Percentiles rank a stretch among this genome's conserved stretches.
phyloP scores from a whole-genome alignment of 805 yeast species.

The Saturnispora hagleri region DNA sequence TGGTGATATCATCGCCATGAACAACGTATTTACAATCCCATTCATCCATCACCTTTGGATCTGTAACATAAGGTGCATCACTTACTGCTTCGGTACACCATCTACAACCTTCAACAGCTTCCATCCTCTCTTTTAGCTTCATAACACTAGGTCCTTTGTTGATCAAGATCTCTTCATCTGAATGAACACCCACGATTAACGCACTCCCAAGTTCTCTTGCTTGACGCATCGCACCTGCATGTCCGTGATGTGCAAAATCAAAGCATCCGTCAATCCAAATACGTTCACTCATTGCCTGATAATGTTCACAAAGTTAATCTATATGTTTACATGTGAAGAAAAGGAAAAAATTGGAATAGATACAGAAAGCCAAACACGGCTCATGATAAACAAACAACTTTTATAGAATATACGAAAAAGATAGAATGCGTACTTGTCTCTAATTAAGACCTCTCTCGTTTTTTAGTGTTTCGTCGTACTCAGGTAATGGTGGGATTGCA shows the following conservation, averaged over 20 bases:
- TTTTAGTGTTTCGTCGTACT: slow-evolving; percentile 15
- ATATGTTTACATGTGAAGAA: background rate
- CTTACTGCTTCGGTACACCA: slow-evolving; percentile 73
- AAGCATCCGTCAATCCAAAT: slow-evolving; percentile 98
- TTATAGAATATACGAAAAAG: no score
- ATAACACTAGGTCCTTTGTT: slow-evolving; percentile 95
- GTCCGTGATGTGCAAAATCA: slow-evolving; percentile 97
- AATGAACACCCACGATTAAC: slow-evolving; percentile 81
- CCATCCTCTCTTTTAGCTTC: slow-evolving; percentile 66
- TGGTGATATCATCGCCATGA: slow-evolving; percentile 96
- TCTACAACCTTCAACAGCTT: slow-evolving; percentile 83
- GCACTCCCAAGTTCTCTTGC: slow-evolving; percentile 77
- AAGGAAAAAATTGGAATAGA: background rate
- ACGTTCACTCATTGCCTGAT: background rate
- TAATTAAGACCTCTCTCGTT: slow-evolving; percentile 10
- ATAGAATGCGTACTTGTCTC: no score
- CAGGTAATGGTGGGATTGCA: slow-evolving; percentile 14
- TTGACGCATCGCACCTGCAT: slow-evolving; percentile 93
- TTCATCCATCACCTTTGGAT: slow-evolving; percentile 65
- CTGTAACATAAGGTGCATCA: slow-evolving; percentile 90
- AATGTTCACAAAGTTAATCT: background rate
- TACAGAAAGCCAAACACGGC: background rate
- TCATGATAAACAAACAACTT: background rate
- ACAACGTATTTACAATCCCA: slow-evolving; percentile 84
- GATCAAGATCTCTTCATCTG: slow-evolving; percentile 71